Evolutionary conservation across 225 moss, liverwort and hornwort species (phyloP), one percentile per base, ranked within the genome.

Genomic region (Physcomitrellopsis africana): DNA sequence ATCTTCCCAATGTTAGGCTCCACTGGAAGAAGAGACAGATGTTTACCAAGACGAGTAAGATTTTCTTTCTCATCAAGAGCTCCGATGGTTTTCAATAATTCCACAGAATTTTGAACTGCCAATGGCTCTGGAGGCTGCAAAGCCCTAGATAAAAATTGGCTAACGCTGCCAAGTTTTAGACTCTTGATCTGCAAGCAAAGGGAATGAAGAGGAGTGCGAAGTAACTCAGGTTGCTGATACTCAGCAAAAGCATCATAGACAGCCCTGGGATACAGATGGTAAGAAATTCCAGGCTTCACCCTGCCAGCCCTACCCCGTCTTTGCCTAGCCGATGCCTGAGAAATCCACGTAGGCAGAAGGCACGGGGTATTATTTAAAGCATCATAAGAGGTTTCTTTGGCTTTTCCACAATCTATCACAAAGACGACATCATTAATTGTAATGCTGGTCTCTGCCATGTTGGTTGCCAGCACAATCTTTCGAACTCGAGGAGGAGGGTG

Each of bases 371-470:
- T 93, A 78, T 99, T 99, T 68, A 99, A 70, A 59, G 99, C 93
- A 91, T 99, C 99, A 63, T 99, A 99, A n/a, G 99, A 93, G 0
- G 99, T 95, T 85, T 99, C 99, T 71, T 99, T 99, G 29, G 95
- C 95, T 82, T 99, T 99, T 57, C 99, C 99, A 79, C 92, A 89
- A 76, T 99, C 99, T 73, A 99, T 67, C 63, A 99, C 99, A 62
- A 91, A 99, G 65, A 99, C 99, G 20, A 92, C 93, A 72, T 99
- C 99, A 48, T 93, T 90, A 23, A 99, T 95, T 10, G 99, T 99
- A 65, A 99, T 99, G 76, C 99, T 99, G 32, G 99, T 99, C 84
- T 99, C 99, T 54, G 99, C 99, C 99, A 99, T 99, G 75, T 99
- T 99, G 20, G 99, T 99, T 73, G 99, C 95, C 76, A 99, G 80